Base-by-base conservation (phyloP, 2,329 filamentous ascomycete species). In the Diaporthe citriasiana region DNA sequence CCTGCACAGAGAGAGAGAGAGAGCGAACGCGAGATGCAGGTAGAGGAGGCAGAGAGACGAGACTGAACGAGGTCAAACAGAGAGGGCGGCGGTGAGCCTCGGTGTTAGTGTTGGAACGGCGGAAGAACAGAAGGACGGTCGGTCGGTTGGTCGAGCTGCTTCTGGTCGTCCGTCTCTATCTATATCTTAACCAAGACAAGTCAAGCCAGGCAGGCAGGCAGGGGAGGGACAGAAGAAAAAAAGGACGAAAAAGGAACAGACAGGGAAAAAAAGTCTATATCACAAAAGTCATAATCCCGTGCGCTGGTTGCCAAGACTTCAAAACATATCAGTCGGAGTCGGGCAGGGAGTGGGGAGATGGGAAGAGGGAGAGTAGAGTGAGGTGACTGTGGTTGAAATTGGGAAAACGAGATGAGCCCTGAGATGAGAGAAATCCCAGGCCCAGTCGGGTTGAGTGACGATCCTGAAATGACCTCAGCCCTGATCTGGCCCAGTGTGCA, bases 321-420 rank as follows among this genome's bases (percentile, higher is more conserved):
- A 25, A 38, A 63, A 68, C 63, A 68, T 68, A 53, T 68, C 63
- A 40, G 47, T 40, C 45, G 47, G 45, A 40, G 47, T 40, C 45
- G 47, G 45, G 63, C 63, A 68, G 63, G 47, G 63, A 35, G 63
- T 66, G 42, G 63, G 63, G 60, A 50, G 63, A 47, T 19, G 60
- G 60, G 15, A n/a, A 63, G 40, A 7, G 59, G n/a, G 25, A 33
- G 12, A 6, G 25, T 42, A 15, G 17, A n/a, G 45, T 47, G 68
- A 50, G 63, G 47, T 68, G 40, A 17, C 33, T n/a, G 63, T 51
- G 63, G 45, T 68, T 50, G 63, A 68, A 68, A 68, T 53, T 35
- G 63, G 45, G 35, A 68, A 51, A 65, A 72, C 60, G 70, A 68
- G 57, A 63, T 68, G 70, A 72, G 70, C 35, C 27, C 35, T 65